Evolutionary conservation across 2,329 filamentous ascomycete genomes (phyloP).

Genomic region (Malbranchea cinnamomea): DNA sequence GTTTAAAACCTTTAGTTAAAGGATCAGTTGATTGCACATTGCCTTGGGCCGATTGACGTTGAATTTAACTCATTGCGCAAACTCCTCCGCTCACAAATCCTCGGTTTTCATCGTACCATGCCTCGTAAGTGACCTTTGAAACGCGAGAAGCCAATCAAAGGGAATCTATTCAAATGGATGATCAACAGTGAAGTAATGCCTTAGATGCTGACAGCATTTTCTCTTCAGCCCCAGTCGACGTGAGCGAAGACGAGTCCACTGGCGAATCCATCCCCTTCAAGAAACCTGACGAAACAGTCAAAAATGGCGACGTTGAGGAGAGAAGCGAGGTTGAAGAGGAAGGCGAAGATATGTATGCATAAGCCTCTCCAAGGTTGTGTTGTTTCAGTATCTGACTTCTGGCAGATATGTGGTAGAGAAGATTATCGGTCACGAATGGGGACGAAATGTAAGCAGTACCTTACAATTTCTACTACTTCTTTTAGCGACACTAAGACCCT

Average conservation of each 20-base stretch:
- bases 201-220: conserved; percentile 3
- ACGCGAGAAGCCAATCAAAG: background rate
- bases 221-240: conserved; percentile 4
- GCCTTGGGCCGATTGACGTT: no score
- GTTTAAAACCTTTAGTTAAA: background rate
- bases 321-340: conserved; percentile 16
- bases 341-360: conserved; percentile 23
- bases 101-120: no score
- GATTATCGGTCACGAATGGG: conserved; percentile 23
- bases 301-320: conserved; percentile 9
- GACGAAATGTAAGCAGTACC: conserved; percentile 18
- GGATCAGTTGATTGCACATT: no score
- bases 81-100: no score
- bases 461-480: conserved; percentile 3
- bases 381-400: conserved; percentile 1
- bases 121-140: conserved; percentile 23
- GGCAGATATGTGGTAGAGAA: conserved; percentile 27
- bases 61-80: no score
- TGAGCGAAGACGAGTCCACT: conserved; percentile 18
- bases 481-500: conserved; percentile 7
- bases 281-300: conserved; percentile 13
- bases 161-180: no score
- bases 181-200: no score
- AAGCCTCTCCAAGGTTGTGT: background rate
- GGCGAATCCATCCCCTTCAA: conserved; percentile 25